A percentile compares a stretch with the other conserved stretches of the same genome.
Conservation (phyloP, 768 basidiomycete genomes). For the Steccherinum ochraceum region DNA sequence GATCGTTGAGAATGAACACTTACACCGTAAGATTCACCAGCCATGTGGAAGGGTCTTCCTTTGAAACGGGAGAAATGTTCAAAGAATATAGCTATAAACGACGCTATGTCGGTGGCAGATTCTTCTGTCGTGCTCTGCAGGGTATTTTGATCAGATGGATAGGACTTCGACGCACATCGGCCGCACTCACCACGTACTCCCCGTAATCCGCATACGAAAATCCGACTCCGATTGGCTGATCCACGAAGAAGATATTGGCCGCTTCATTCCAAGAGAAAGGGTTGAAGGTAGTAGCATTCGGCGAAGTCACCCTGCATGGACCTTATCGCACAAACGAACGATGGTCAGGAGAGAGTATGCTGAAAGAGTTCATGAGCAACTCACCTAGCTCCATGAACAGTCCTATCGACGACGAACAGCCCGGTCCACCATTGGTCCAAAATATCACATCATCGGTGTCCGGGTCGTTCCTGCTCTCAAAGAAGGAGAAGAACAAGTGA, state of each 20-base stretch:
- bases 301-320: conserved; percentile 56
- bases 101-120: conserved; percentile 60
- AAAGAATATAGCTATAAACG: conserved; percentile 64
- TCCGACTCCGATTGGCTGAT: conserved; percentile 27
- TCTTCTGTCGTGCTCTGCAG: conserved; percentile 53
- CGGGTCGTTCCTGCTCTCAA: conserved; percentile 34
- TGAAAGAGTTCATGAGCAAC: neutral
- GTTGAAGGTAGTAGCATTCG: conserved; percentile 43
- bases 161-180: neutral
- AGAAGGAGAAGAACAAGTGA: conserved; percentile 39
- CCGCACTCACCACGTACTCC: conserved; percentile 39
- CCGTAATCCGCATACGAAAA: conserved; percentile 44
- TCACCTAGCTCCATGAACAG: conserved; percentile 44
- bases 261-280: conserved; percentile 60
- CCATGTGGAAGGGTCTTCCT: conserved; percentile 39
- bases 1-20: conserved; percentile 10
- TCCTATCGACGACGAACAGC: conserved; percentile 20
- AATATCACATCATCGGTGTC: conserved; percentile 25
- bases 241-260: conserved; percentile 45
- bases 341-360: conserved; percentile 22
- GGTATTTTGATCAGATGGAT: neutral
- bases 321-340: conserved; percentile 61
- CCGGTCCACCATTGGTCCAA: conserved; percentile 30
- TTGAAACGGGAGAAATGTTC: conserved; percentile 64
- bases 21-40: conserved; percentile 44